Percentiles rank a stretch among this genome's conserved stretches.
phyloP scores from a whole-genome alignment of 2,329 filamentous ascomycete genomes.

The Sporothrix protearum region DNA sequence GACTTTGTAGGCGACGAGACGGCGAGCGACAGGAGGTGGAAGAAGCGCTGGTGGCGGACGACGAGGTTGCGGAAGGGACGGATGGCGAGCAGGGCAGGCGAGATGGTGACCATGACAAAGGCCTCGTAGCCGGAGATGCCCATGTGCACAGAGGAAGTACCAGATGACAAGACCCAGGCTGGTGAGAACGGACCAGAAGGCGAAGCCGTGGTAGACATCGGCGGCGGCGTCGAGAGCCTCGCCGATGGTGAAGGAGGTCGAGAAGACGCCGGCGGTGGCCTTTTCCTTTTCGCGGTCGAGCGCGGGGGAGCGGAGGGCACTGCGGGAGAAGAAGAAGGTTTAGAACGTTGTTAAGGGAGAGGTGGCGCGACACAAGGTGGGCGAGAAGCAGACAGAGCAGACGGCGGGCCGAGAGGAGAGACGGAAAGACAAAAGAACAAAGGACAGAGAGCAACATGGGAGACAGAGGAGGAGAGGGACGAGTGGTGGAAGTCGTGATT shows the following conservation, averaged over 20 bases:
- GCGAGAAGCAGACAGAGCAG: neutral
- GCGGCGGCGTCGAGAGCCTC: conserved; percentile 77
- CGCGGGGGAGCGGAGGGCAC: conserved; percentile 48
- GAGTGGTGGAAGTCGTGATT: neutral
- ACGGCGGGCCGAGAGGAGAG: neutral
- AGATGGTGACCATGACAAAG: conserved; percentile 77
- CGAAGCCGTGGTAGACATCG: conserved; percentile 89
- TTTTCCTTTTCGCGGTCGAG: conserved; percentile 71
- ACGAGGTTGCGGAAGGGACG: conserved; percentile 64
- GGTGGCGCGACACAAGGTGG: neutral
- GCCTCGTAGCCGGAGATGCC: conserved; percentile 95
- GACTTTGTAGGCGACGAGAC: conserved; percentile 76
- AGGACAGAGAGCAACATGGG: neutral
- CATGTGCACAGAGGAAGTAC: conserved; percentile 99
- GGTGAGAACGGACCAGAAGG: conserved; percentile 94
- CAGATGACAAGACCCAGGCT: conserved; percentile 85
- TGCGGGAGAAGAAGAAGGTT: conserved; percentile 36
- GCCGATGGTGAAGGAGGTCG: conserved; percentile 68
- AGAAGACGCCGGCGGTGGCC: conserved; percentile 62
- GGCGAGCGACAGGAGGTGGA: conserved; percentile 69
- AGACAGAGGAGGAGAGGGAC: neutral
- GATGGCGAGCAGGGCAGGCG: conserved; percentile 74
- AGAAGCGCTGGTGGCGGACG: conserved; percentile 62
- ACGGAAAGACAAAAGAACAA: neutral
- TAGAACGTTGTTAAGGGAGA: conserved; percentile 37